Conservation (phyloP, 257 asterid species). For the Handroanthus guayacan region DNA sequence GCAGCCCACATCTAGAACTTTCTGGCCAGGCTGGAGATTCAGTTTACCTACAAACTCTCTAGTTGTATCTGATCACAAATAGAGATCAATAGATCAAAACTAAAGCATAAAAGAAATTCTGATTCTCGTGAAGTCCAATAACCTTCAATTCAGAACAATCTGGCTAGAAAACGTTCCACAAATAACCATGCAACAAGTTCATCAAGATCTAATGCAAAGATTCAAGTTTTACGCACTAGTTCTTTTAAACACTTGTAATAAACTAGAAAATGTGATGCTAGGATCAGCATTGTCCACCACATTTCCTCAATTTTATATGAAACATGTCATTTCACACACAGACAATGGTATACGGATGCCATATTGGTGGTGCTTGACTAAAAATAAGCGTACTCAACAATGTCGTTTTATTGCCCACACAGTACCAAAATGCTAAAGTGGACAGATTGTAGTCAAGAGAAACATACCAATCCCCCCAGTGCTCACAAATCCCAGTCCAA, state of each 20-base stretch:
- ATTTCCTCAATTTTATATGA: background rate
- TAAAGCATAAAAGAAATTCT: background rate
- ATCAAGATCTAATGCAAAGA: background rate
- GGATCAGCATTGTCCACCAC: background rate
- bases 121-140: background rate
- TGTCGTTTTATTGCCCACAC: background rate
- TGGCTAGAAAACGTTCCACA: background rate
- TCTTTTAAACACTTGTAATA: background rate
- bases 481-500: constrained; percentile 95
- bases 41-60: constrained; percentile 78
- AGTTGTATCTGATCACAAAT: constrained; percentile 80
- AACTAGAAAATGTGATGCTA: background rate
- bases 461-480: constrained; percentile 93
- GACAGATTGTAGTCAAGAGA: background rate
- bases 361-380: background rate
- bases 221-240: background rate
- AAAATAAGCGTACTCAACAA: background rate
- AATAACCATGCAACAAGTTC: background rate
- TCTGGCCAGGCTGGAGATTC: constrained; percentile 89
- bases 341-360: background rate
- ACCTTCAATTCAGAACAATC: background rate
- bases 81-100: background rate
- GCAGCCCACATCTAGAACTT: constrained; percentile 96
- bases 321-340: background rate
- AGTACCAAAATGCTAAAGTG: background rate